Evolutionary conservation across 208 protist species (phyloP).

Genomic region (Trypanosoma cruzi): DNA sequence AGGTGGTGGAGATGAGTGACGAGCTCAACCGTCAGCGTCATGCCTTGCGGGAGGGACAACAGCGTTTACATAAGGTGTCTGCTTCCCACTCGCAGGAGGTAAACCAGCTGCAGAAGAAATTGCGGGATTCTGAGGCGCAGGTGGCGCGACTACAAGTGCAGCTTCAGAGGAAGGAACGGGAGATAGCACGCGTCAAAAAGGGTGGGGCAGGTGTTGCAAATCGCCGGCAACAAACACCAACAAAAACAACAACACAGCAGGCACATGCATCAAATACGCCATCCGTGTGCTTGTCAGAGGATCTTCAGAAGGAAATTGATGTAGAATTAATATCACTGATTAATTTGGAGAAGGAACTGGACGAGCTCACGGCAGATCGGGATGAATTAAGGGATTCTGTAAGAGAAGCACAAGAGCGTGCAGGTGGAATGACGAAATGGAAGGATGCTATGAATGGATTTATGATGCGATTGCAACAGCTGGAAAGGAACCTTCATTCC

Average conservation of each 20-base stretch:
- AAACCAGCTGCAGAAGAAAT: slow-evolving; percentile 45
- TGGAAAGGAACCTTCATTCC: slow-evolving; percentile 33
- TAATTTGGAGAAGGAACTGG: slow-evolving; percentile 60
- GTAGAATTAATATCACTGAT: slow-evolving; percentile 45
- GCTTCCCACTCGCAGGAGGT: slow-evolving; percentile 54
- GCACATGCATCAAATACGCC: neutral
- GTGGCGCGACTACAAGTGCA: slow-evolving; percentile 35
- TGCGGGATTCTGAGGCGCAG: slow-evolving; percentile 39
- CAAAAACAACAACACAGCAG: neutral
- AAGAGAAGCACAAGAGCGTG: slow-evolving; percentile 30
- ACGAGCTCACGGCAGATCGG: slow-evolving; percentile 50
- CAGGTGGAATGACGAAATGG: slow-evolving; percentile 30
- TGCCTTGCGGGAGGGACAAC: slow-evolving; percentile 37
- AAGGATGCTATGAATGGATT: slow-evolving; percentile 46
- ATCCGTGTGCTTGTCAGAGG: neutral
- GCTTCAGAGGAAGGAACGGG: slow-evolving; percentile 40
- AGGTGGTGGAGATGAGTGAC: slow-evolving; percentile 43
- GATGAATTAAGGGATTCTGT: slow-evolving; percentile 33
- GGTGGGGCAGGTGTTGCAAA: neutral
- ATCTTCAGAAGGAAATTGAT: slow-evolving; percentile 45
- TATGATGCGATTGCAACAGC: slow-evolving; percentile 34
- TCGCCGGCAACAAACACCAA: neutral
- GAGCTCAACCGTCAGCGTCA: slow-evolving; percentile 49
- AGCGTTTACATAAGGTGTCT: slow-evolving; percentile 32
- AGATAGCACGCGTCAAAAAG: slow-evolving; percentile 33